Conservation (phyloP, 805 yeast genomes). For the Zygotorulaspora danielsina region DNA sequence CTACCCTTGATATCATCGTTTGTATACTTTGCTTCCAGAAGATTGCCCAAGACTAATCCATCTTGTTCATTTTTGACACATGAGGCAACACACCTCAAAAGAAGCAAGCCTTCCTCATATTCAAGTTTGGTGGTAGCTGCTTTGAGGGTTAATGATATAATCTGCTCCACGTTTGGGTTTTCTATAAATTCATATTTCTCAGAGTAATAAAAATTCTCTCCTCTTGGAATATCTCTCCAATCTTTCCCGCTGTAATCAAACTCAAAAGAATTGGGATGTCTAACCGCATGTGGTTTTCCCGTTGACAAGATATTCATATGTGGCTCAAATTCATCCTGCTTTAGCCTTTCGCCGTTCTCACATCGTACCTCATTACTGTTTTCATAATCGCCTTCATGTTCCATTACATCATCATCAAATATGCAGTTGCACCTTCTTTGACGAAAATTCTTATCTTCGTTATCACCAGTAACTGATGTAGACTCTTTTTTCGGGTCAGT, state of each 20-base stretch:
- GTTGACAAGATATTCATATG: conserved; percentile 4
- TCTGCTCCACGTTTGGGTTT: conserved; percentile 13
- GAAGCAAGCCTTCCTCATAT: conserved; percentile 14
- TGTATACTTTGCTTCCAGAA: conserved; percentile 16
- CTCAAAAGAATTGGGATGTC: conserved; percentile 40
- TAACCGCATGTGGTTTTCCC: conserved; percentile 31
- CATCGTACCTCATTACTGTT: conserved; percentile 20
- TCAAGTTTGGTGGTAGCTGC: conserved; percentile 22
- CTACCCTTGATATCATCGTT: conserved; percentile 22
- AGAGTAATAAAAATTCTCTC: conserved; percentile 43
- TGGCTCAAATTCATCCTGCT: conserved; percentile 1
- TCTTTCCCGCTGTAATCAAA: conserved; percentile 60
- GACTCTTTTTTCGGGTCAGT: conserved; percentile 20
- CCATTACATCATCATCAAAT: conserved; percentile 36
- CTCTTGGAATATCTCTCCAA: conserved; percentile 71
- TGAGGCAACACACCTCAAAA: conserved; percentile 45
- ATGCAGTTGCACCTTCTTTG: conserved; percentile 38
- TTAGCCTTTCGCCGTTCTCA: conserved; percentile 15
- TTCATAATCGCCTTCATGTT: conserved; percentile 28
- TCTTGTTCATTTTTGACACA: conserved; percentile 46
- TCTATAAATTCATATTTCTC: conserved; percentile 22
- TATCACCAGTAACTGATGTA: conserved; percentile 22
- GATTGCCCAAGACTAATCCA: conserved; percentile 24
- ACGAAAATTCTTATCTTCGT: conserved; percentile 2
- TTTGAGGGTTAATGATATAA: conserved; percentile 15